A percentile compares a stretch with the other conserved stretches of the same genome.
Conservation (phyloP, 441 rosid species). For the Arabidopsis hybrid region DNA sequence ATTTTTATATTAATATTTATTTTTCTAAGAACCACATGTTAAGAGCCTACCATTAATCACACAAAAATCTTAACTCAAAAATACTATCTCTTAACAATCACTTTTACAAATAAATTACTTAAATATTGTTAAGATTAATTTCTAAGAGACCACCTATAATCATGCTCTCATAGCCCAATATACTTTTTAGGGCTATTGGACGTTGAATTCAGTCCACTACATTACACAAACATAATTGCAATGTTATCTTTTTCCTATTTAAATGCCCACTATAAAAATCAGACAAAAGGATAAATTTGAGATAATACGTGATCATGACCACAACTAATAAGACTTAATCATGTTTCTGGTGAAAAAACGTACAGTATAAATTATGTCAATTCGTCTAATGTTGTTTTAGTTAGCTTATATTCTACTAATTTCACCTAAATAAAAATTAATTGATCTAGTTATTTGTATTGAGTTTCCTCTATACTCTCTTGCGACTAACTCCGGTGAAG, state of each 20-base stretch:
- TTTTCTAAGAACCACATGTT: too few species aligned
- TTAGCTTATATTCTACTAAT: constrained; percentile 16
- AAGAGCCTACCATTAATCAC: too few species aligned
- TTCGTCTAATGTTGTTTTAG: constrained; percentile 10
- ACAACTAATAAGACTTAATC: not conserved
- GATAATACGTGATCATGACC: not conserved
- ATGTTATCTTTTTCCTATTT: not conserved
- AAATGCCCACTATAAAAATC: not conserved
- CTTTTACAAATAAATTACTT: too few species aligned
- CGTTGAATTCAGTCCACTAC: not conserved
- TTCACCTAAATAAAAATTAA: not conserved
- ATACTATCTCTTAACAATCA: too few species aligned
- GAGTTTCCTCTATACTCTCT: constrained; percentile 4
- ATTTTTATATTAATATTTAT: too few species aligned
- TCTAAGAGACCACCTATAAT: too few species aligned
- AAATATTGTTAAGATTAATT: too few species aligned
- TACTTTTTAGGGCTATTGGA: not conserved
- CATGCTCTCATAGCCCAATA: too few species aligned
- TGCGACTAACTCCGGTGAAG: constrained; percentile 12
- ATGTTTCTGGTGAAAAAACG: constrained; percentile 25
- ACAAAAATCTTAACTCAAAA: too few species aligned
- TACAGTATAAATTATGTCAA: not conserved
- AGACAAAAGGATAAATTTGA: not conserved
- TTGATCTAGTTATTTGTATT: not conserved
- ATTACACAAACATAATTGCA: not conserved